phyloP scores from a whole-genome alignment of 768 basidiomycete genomes.

The Boletus subparvulus region DNA sequence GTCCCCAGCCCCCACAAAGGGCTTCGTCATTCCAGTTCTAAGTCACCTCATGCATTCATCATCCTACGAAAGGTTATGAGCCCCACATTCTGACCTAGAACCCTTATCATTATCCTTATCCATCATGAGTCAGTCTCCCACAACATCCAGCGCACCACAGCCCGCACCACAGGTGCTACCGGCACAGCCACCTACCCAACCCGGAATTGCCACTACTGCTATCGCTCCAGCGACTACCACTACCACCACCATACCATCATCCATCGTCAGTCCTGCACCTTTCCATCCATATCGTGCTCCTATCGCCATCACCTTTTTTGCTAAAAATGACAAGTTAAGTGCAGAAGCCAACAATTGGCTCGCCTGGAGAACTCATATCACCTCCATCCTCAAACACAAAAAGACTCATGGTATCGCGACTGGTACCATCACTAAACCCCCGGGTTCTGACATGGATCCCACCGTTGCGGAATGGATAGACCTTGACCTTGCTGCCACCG shows the following conservation, averaged over 20 bases:
- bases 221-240: background rate
- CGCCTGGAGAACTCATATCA: background rate
- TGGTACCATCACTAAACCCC: background rate
- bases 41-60: too few relatives aligned
- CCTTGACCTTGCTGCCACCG: background rate
- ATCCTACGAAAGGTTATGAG: background rate
- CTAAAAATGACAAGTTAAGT: background rate
- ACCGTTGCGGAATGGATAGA: background rate
- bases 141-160: background rate
- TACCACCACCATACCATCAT: background rate
- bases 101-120: too few relatives aligned
- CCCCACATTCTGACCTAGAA: background rate
- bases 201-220: background rate
- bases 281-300: background rate
- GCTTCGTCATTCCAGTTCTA: too few relatives aligned
- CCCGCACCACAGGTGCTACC: too few relatives aligned
- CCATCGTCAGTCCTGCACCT: too few relatives aligned
- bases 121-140: background rate
- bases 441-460: background rate
- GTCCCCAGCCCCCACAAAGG: too few relatives aligned
- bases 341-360: background rate
- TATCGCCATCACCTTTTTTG: background rate
- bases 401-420: background rate
- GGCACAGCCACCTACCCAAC: background rate
- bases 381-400: background rate